These are phyloP conservation scores for Rhodotorula sp. DNA, from an alignment of 1,284 basidiomycete species.

Conservation along the genomic window DNA sequence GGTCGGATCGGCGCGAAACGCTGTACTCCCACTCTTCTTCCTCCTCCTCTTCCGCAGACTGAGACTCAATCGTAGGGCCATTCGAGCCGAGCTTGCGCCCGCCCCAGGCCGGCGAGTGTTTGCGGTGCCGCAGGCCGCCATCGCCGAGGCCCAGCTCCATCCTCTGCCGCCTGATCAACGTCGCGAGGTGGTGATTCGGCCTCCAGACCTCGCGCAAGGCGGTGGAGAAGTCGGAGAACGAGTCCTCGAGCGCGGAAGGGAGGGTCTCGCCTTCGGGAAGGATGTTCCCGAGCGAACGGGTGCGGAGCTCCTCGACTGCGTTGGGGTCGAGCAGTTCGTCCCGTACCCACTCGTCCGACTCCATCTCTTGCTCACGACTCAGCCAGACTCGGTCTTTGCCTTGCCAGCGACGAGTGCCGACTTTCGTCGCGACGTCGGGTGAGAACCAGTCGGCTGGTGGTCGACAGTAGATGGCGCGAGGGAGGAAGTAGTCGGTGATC, in stretches of 20 bases:
- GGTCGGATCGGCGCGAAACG: constrained; percentile 29
- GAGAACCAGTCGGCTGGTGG: constrained; percentile 37
- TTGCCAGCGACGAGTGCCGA: constrained; percentile 32
- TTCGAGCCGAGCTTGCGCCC: background rate
- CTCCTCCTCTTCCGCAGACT: constrained; percentile 12
- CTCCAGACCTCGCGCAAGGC: constrained; percentile 34
- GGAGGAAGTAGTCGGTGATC: constrained; percentile 32
- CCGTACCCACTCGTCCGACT: constrained; percentile 33
- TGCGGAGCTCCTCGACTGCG: constrained; percentile 15
- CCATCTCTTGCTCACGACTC: constrained; percentile 6
- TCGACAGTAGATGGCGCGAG: constrained; percentile 31
- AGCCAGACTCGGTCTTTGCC: constrained; percentile 31
- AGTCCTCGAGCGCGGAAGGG: constrained; percentile 27
- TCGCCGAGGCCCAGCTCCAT: constrained; percentile 38
- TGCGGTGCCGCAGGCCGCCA: constrained; percentile 31
- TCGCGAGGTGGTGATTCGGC: constrained; percentile 34
- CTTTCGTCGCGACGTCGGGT: background rate
- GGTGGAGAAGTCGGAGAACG: constrained; percentile 23
- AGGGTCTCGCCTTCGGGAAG: constrained; percentile 35
- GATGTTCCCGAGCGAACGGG: constrained; percentile 5
- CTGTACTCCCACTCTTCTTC: constrained; percentile 24
- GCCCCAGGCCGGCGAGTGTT: constrained; percentile 37
- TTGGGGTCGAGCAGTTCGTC: constrained; percentile 33
- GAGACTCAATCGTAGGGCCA: background rate
- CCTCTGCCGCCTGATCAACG: constrained; percentile 27